Evolutionary conservation across 352 stramenopile species (phyloP).

Genomic region (Globisporangium spinosum): DNA sequence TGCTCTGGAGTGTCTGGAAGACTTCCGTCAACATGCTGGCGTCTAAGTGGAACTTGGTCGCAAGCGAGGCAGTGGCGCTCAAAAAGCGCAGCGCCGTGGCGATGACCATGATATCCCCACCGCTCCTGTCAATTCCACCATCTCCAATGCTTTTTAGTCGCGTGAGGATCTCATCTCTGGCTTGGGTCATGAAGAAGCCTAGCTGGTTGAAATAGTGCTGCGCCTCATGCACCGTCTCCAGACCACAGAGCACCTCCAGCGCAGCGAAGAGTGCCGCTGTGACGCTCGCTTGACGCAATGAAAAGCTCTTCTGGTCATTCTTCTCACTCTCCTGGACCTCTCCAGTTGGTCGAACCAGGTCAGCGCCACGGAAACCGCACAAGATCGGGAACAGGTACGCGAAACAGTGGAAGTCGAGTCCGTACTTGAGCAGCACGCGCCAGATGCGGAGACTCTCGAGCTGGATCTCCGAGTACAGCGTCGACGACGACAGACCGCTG

Average conservation of each 20-base stretch:
- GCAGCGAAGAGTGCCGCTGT: slow-evolving; percentile 41
- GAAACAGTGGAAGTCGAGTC: slow-evolving; percentile 67
- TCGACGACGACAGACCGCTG: not conserved
- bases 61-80: slow-evolving; percentile 27
- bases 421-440: slow-evolving; percentile 59
- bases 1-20: slow-evolving; percentile 26
- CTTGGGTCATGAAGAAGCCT: slow-evolving; percentile 42
- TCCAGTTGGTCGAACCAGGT: slow-evolving; percentile 15
- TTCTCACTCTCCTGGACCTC: not conserved
- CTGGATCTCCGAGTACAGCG: slow-evolving; percentile 36
- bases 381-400: slow-evolving; percentile 60
- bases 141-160: not conserved
- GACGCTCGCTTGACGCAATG: not conserved
- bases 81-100: slow-evolving; percentile 50
- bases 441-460: slow-evolving; percentile 58
- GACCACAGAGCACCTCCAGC: slow-evolving; percentile 44
- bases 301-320: not conserved
- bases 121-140: not conserved
- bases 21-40: slow-evolving; percentile 26
- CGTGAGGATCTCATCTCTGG: slow-evolving; percentile 24
- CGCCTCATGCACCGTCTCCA: slow-evolving; percentile 42
- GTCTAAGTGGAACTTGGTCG: slow-evolving; percentile 58
- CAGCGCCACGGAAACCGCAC: slow-evolving; percentile 29
- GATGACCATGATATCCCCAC: slow-evolving; percentile 19
- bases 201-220: slow-evolving; percentile 67